Evolutionary conservation across 306 rosid genomes (phyloP), one percentile per base, ranked within the genome.

Genomic region (Albizia julibrissin): DNA sequence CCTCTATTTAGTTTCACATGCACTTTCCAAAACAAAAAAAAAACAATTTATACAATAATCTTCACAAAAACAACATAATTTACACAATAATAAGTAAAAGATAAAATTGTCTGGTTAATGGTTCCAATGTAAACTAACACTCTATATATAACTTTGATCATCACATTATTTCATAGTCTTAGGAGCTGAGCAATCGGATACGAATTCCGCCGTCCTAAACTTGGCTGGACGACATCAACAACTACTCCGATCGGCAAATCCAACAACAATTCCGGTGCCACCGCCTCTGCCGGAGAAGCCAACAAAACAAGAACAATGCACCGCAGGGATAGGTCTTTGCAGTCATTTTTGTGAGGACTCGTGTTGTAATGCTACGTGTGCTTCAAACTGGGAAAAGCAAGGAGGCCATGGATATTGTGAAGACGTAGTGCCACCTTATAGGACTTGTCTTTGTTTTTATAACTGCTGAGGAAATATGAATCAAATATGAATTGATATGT

Each of bases 321-420:
- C 56, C 12, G 21, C 39, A 9, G 79, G 50, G 31, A 34, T 75
- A 34, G 68, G 79, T 27, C 49, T 21, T 49, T 74, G 77, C n/a
- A 74, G 77, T 52, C 4, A 5, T 21, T 4, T 19, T 0, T 75
- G 79, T 39, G 58, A 56, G 6, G 79, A 75, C 11, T 12, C 0
- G 2, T 56, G 69, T 14, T 75, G 79, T 39, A 58, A 75, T 39
- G 34, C 22, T 6, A 24, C 29, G 5, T 76, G 80, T 61, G 80
- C 71, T 59, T 27, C 58, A 24, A 39, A 70, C 16, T 70, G 37
- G 40, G 8, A 1, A 6, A 6, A 37, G 29, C 80, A 15, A 3
- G 58, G 44, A 76, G 80, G 80, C 34, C 5, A 40, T 0, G 80
- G 72, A 76, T 21, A 0, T 62, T 76, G 80, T 61, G 6, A 42